These are phyloP conservation scores for Pseudoperonospora humuli DNA, from an alignment of 352 stramenopile species.

Conservation along the genomic window DNA sequence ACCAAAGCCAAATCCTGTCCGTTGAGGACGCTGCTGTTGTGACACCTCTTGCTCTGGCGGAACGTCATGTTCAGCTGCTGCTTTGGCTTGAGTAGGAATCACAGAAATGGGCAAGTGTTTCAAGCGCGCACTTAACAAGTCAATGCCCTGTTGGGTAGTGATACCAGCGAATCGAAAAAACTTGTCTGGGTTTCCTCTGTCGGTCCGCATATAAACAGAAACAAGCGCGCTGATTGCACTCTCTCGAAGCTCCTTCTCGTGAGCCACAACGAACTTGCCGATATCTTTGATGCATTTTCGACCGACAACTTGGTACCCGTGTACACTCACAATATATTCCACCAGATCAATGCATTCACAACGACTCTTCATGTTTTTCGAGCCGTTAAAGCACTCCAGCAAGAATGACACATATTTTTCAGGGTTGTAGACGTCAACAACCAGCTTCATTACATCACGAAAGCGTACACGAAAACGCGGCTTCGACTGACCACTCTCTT, in stretches of 20 bases:
- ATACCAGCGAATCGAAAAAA: slow-evolving; percentile 74
- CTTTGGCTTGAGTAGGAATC: slow-evolving; percentile 15
- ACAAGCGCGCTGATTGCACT: slow-evolving; percentile 66
- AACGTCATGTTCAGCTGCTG: slow-evolving; percentile 8
- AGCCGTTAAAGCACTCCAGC: slow-evolving; percentile 74
- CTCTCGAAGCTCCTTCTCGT: slow-evolving; percentile 82
- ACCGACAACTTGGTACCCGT: slow-evolving; percentile 56
- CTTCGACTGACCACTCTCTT: slow-evolving; percentile 82
- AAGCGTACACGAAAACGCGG: slow-evolving; percentile 74
- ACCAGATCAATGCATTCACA: slow-evolving; percentile 80
- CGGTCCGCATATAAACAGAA: slow-evolving; percentile 56
- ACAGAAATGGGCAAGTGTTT: slow-evolving; percentile 59
- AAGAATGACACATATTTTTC: slow-evolving; percentile 72
- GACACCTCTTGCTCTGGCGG: slow-evolving; percentile 2
- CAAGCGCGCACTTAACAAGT: slow-evolving; percentile 63
- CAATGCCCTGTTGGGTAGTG: slow-evolving; percentile 71
- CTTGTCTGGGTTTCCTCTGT: slow-evolving; percentile 55
- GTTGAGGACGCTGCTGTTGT: slow-evolving; percentile 15
- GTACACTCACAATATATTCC: slow-evolving; percentile 60
- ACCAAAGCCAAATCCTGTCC: slow-evolving; percentile 28
- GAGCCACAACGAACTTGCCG: slow-evolving; percentile 61
- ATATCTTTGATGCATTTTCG: slow-evolving; percentile 77
- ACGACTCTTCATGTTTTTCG: slow-evolving; percentile 83
- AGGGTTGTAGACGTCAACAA: slow-evolving; percentile 70
- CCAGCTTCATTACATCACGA: slow-evolving; percentile 77